These are phyloP conservation scores for Cystoisospora suis DNA, from an alignment of 169 alveolate species.

Conservation along the genomic window DNA sequence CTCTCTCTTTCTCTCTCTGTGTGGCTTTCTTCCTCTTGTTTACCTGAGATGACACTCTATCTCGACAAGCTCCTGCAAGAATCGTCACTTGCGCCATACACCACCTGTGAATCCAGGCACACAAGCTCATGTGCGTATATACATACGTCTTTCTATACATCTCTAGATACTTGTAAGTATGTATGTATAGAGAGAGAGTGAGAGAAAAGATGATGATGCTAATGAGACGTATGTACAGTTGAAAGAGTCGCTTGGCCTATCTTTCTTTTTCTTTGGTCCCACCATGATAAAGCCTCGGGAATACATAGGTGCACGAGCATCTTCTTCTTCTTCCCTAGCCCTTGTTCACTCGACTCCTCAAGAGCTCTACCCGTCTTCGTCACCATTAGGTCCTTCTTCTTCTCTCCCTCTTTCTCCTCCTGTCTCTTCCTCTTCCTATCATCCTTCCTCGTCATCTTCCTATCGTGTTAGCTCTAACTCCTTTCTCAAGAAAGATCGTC, in stretches of 20 bases:
- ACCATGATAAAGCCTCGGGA: neutral
- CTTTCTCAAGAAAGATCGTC: neutral
- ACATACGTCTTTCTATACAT: neutral
- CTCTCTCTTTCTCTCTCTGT: neutral
- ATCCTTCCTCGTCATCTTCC: neutral
- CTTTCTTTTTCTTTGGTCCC: neutral
- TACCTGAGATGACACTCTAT: neutral
- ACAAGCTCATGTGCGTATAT: neutral
- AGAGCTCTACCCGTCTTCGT: neutral
- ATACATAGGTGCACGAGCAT: neutral
- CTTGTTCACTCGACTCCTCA: neutral
- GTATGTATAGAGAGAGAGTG: neutral
- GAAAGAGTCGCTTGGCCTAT: neutral
- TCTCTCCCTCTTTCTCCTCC: neutral
- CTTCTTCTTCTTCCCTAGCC: neutral
- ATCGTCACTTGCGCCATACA: too few species aligned
- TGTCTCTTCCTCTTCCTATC: neutral
- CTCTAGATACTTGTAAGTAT: neutral
- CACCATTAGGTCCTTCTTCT: neutral
- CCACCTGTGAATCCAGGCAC: neutral
- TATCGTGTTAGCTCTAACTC: neutral
- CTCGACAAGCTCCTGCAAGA: too few species aligned
- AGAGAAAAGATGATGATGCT: neutral
- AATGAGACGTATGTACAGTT: neutral
- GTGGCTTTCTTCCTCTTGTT: neutral